phyloP scores from a whole-genome alignment of 2,329 filamentous ascomycete species.

The Chaetomiaceae sp. region DNA sequence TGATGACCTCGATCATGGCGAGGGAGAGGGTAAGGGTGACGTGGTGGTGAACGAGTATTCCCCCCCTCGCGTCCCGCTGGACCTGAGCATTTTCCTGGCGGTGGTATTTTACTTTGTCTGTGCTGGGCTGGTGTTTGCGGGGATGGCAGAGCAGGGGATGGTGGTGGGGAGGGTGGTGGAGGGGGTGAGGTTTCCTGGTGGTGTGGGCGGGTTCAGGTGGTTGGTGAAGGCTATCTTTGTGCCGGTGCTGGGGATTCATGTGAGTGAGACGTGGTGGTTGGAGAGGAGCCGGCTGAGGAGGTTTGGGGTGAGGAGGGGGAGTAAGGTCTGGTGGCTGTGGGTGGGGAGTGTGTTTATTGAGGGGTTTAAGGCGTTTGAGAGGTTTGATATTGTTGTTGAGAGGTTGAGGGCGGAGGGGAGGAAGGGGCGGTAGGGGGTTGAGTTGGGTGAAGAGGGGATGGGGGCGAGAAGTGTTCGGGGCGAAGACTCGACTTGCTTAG shows the following conservation, averaged over 20 bases:
- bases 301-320: slow-evolving; percentile 44
- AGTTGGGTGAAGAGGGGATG: too few species aligned
- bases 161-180: slow-evolving; percentile 47
- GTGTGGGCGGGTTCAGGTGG: slow-evolving; percentile 54
- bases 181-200: slow-evolving; percentile 47
- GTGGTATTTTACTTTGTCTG: slow-evolving; percentile 52
- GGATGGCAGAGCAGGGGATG: slow-evolving; percentile 51
- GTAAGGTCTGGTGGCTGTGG: slow-evolving; percentile 54
- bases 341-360: slow-evolving; percentile 49
- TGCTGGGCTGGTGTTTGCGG: slow-evolving; percentile 42
- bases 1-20: slow-evolving; percentile 28
- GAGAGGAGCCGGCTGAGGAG: slow-evolving; percentile 43
- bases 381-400: slow-evolving; percentile 48
- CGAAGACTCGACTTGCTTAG: too few species aligned
- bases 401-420: slow-evolving; percentile 35
- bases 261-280: slow-evolving; percentile 55
- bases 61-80: slow-evolving; percentile 38
- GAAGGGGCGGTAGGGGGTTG: slow-evolving; percentile 10
- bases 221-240: slow-evolving; percentile 56
- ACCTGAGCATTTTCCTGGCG: slow-evolving; percentile 50
- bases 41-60: slow-evolving; percentile 40
- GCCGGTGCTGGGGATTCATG: slow-evolving; percentile 61
- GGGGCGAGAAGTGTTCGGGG: too few species aligned
- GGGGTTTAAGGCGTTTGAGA: slow-evolving; percentile 46
- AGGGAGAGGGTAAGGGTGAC: slow-evolving; percentile 33